Conservation (phyloP, 106 monocot species). For the Dactylorhiza incarnata region DNA sequence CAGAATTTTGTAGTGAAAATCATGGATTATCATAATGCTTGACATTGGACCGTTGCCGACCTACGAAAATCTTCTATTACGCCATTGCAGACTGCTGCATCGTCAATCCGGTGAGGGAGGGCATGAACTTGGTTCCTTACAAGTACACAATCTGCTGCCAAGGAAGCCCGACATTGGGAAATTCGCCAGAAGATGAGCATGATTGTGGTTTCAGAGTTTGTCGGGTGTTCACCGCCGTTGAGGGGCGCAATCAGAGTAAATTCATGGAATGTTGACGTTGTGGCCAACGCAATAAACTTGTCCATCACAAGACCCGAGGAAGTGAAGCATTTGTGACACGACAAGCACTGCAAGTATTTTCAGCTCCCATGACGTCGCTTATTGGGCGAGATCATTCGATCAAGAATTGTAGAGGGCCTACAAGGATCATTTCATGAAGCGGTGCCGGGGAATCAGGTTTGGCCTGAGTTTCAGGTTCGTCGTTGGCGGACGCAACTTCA, state of each 20-base stretch:
- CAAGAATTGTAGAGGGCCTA: slow-evolving; percentile 85
- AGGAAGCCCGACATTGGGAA: slow-evolving; percentile 29
- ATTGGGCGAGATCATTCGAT: slow-evolving; percentile 88
- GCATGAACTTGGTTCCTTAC: slow-evolving; percentile 80
- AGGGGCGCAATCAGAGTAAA: slow-evolving; percentile 66
- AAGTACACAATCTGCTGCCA: slow-evolving; percentile 83
- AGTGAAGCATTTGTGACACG: slow-evolving; percentile 81
- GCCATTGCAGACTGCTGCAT: slow-evolving; percentile 67
- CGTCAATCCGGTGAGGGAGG: slow-evolving; percentile 79
- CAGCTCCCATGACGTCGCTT: slow-evolving; percentile 75
- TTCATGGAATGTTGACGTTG: slow-evolving; percentile 74
- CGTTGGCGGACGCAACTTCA: slow-evolving; percentile 67
- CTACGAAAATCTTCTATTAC: slow-evolving; percentile 56
- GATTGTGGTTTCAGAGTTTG: slow-evolving; percentile 71
- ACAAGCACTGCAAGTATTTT: slow-evolving; percentile 70
- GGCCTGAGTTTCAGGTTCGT: slow-evolving; percentile 78
- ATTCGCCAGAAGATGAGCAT: slow-evolving; percentile 52
- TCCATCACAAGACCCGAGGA: slow-evolving; percentile 64
- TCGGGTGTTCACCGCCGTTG: slow-evolving; percentile 49
- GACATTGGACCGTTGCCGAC: slow-evolving; percentile 23
- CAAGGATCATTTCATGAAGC: slow-evolving; percentile 58
- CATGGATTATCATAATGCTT: slow-evolving; percentile 23
- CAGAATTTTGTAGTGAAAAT: no score
- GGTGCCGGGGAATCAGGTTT: slow-evolving; percentile 91
- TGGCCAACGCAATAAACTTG: slow-evolving; percentile 57